These are phyloP conservation scores for Maudiozyma turicensis DNA, from an alignment of 805 yeast genomes.

Conservation along the genomic window DNA sequence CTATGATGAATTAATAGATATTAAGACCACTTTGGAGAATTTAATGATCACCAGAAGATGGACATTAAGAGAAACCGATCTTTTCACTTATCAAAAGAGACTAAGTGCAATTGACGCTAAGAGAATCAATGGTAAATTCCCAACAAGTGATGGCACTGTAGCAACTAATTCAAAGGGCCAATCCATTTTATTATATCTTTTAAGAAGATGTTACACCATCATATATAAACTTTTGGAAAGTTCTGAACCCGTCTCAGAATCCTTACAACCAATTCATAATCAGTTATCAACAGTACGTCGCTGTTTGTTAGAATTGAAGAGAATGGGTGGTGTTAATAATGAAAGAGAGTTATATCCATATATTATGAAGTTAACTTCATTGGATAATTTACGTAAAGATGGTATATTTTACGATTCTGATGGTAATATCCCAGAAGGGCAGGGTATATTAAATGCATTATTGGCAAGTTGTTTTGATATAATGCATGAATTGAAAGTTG, in stretches of 20 bases:
- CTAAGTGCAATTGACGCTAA: slow-evolving; percentile 65
- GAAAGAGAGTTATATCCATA: slow-evolving; percentile 90
- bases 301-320: slow-evolving; percentile 78
- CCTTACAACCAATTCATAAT: slow-evolving; percentile 86
- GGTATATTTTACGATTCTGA: slow-evolving; percentile 82
- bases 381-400: slow-evolving; percentile 78
- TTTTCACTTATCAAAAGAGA: slow-evolving; percentile 70
- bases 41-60: slow-evolving; percentile 87
- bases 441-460: slow-evolving; percentile 85
- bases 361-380: slow-evolving; percentile 84
- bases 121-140: slow-evolving; percentile 54
- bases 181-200: slow-evolving; percentile 56
- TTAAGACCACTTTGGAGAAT: slow-evolving; percentile 70
- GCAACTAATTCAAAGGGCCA: slow-evolving; percentile 40
- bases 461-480: slow-evolving; percentile 93
- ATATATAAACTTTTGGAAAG: slow-evolving; percentile 83
- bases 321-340: slow-evolving; percentile 85
- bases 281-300: slow-evolving; percentile 86
- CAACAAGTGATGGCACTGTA: slow-evolving; percentile 17
- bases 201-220: slow-evolving; percentile 85
- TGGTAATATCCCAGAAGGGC: slow-evolving; percentile 93
- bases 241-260: slow-evolving; percentile 91
- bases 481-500: slow-evolving; percentile 80
- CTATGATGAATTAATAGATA: slow-evolving; percentile 51
- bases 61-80: slow-evolving; percentile 94